Evolutionary conservation across 2,329 filamentous ascomycete species (phyloP), one percentile per base, ranked within the genome.

Genomic region (Fusarium temperatum): DNA sequence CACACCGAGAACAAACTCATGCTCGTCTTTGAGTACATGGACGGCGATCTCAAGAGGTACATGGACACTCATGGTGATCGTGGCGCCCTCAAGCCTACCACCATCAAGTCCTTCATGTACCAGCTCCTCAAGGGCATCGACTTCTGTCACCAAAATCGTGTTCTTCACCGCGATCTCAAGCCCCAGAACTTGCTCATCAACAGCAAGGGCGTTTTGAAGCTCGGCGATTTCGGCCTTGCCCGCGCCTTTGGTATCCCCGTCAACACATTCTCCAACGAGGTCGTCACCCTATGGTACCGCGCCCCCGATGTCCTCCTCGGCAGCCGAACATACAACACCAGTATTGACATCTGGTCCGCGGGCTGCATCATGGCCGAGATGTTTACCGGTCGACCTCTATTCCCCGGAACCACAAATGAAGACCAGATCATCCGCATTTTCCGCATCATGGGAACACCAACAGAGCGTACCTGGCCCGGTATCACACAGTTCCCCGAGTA

Each of bases 341-440:
- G 94, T 84, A 98, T 99, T 82, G 96, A 99, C 80, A 98, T 99
- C 81, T 99, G 96, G 96, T 98, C 94, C 12, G 96, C 96, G 12
- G 96, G 96, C 64, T 99, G 96, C 83, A 99, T 99, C 87, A 98
- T 99, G 96, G 96, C 96, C 15, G 96, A 99, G 84, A 98, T 99
- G 95, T 98, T 97, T 83, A 98, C 96, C 0, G 96, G 96, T 8
- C 90, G 96, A 24, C 96, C 96, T 1, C 89, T 99, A 12, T 99
- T 99, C 85, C 96, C 96, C 0, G 96, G 96, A 66, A 99, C 96
- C 4, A 98, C 96, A 42, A 99, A 99, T 82, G 96, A 99, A 83
- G 96, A 99, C 81, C 96, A 99, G 83, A 91, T 98, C 58, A 89
- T 97, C 73, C 95, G 97, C 82, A 99, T 99, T 83, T 99, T 99